Percentiles rank a stretch among this genome's conserved stretches.
These are phyloP conservation scores for Lolium multiflorum DNA, from an alignment of 176 grass and related monocot species.

Conservation along the genomic window DNA sequence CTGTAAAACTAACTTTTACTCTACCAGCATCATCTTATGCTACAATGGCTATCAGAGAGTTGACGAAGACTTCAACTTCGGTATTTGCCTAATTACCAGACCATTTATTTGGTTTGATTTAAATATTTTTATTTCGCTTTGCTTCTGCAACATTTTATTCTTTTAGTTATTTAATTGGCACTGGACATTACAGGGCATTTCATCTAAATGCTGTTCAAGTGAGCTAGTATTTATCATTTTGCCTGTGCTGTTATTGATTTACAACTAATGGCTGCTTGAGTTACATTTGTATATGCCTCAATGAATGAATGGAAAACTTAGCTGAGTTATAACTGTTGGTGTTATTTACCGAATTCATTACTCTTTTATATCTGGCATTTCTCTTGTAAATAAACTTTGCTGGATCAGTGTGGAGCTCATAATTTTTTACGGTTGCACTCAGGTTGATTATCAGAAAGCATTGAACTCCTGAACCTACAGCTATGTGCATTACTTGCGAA, in stretches of 20 bases:
- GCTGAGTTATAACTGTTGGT: neutral
- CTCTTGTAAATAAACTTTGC: conserved; percentile 24
- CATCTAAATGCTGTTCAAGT: neutral
- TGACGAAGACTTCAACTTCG: conserved; percentile 88
- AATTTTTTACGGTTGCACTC: conserved; percentile 32
- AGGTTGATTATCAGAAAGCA: conserved; percentile 86
- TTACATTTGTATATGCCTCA: neutral
- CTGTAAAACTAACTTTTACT: conserved; percentile 85
- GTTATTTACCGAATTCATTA: neutral
- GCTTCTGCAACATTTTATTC: conserved; percentile 1
- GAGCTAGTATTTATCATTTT: neutral
- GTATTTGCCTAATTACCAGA: conserved; percentile 48
- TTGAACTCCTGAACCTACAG: conserved; percentile 50
- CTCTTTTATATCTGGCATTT: neutral
- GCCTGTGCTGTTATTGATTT: conserved; percentile 11
- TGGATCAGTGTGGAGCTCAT: conserved; percentile 27
- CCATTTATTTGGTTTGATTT: conserved; percentile 11
- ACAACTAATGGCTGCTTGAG: neutral
- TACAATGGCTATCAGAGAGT: conserved; percentile 95
- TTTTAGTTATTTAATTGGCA: conserved; percentile 24
- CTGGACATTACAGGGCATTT: neutral
- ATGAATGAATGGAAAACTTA: neutral
- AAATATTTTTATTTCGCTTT: neutral
- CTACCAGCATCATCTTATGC: conserved; percentile 95
- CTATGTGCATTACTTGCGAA: conserved; percentile 9